These are phyloP conservation scores for Pichia norvegensis DNA, from an alignment of 1,139 yeast genomes.

Conservation along the genomic window DNA sequence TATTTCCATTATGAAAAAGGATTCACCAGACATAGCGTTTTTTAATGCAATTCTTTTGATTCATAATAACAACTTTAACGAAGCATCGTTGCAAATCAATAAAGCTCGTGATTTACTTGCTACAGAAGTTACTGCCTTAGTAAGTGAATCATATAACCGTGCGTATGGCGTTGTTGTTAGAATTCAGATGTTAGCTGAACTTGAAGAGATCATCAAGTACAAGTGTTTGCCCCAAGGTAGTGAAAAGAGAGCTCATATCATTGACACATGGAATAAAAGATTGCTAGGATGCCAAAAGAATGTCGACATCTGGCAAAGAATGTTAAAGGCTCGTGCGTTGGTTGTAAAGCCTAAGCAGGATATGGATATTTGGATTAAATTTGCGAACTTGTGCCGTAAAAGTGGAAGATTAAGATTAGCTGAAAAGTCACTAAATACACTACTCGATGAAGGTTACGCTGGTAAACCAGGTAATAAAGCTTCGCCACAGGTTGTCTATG, in stretches of 20 bases:
- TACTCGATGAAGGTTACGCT: conserved; percentile 50
- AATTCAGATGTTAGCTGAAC: conserved; percentile 93
- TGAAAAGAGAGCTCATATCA: conserved; percentile 67
- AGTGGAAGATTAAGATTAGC: conserved; percentile 89
- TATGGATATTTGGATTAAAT: conserved; percentile 97
- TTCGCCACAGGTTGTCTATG: conserved; percentile 94
- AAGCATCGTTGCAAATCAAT: conserved; percentile 70
- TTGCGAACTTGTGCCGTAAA: conserved; percentile 91
- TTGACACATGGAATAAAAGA: conserved; percentile 92
- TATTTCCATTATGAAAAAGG: conserved; percentile 80
- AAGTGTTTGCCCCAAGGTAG: conserved; percentile 78
- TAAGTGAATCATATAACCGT: conserved; percentile 91
- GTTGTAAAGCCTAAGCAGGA: conserved; percentile 95
- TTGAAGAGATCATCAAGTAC: conserved; percentile 89
- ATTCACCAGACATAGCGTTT: conserved; percentile 90
- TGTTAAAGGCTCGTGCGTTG: conserved; percentile 85
- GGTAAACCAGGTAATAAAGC: conserved; percentile 50
- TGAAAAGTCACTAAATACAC: conserved; percentile 76
- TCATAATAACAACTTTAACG: conserved; percentile 80
- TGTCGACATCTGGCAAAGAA: conserved; percentile 97
- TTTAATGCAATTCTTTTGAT: conserved; percentile 83
- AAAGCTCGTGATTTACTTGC: conserved; percentile 84
- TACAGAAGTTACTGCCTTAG: conserved; percentile 89
- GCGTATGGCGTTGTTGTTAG: conserved; percentile 96
- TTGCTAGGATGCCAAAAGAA: conserved; percentile 90